These are phyloP conservation scores for Tolypocladium amazonense DNA, from an alignment of 2,329 filamentous ascomycete genomes.

Conservation along the genomic window DNA sequence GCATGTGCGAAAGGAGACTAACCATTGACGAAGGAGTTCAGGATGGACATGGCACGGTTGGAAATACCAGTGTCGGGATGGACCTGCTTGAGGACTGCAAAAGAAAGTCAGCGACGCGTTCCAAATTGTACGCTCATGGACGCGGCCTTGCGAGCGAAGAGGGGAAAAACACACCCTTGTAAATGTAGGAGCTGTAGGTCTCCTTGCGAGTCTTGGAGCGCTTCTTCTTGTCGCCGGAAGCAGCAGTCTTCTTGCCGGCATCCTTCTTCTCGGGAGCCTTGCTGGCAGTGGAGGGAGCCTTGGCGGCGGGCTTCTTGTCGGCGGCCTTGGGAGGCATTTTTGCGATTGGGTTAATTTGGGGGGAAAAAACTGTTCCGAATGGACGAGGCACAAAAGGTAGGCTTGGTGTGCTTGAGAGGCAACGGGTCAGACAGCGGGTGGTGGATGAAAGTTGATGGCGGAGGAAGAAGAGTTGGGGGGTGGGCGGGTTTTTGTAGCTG, in stretches of 20 bases:
- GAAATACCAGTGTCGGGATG: conserved; percentile 99
- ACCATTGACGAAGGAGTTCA: conserved; percentile 99
- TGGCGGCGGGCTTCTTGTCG: conserved; percentile 97
- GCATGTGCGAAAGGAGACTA: conserved; percentile 25
- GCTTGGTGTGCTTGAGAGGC: conserved; percentile 6
- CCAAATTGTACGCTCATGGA: no score
- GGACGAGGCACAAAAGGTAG: background rate
- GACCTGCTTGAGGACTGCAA: conserved; percentile 96
- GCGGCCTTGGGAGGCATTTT: conserved; percentile 98
- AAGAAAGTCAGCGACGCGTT: background rate
- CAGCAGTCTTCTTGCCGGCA: conserved; percentile 98
- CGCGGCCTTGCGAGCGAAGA: no score
- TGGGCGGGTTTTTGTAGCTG: conserved; percentile 50
- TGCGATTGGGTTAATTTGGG: conserved; percentile 16
- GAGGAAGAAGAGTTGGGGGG: conserved; percentile 38
- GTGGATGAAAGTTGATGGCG: conserved; percentile 33
- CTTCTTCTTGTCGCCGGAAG: conserved; percentile 99
- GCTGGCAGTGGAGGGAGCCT: conserved; percentile 71
- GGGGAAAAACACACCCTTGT: conserved; percentile 65
- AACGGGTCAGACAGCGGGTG: conserved; percentile 23
- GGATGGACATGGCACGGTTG: conserved; percentile 98
- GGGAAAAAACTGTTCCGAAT: conserved; percentile 5
- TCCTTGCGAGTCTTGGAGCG: conserved; percentile 99
- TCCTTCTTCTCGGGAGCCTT: conserved; percentile 92
- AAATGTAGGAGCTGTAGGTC: conserved; percentile 99